These are phyloP conservation scores for Coelastrella sp. DNA, from an alignment of 139 green algal genomes.

Conservation along the genomic window DNA sequence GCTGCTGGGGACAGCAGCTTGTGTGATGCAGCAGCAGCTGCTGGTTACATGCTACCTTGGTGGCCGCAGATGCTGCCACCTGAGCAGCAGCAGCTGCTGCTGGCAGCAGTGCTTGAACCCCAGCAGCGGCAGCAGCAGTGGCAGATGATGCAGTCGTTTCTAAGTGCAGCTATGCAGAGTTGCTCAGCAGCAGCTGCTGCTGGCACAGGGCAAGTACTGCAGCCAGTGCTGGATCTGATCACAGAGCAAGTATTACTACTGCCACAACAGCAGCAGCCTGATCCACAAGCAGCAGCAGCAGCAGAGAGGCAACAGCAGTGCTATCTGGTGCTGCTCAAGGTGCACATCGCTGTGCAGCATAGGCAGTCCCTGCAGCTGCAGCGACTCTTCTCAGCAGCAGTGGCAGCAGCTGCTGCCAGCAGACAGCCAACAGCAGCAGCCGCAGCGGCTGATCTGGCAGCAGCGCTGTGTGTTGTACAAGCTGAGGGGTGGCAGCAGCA, in stretches of 20 bases:
- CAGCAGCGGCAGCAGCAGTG: background rate
- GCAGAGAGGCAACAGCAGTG: background rate
- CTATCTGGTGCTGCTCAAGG: background rate
- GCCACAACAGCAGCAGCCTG: background rate
- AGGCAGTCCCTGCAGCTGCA: conserved; percentile 10
- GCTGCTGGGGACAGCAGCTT: background rate
- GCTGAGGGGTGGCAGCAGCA: conserved; percentile 20
- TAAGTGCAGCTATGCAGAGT: background rate
- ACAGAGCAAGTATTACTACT: background rate
- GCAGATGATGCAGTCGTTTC: background rate
- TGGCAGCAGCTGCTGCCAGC: background rate
- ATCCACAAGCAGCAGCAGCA: background rate
- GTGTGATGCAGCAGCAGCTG: conserved; percentile 26
- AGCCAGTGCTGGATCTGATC: background rate
- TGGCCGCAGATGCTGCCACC: background rate
- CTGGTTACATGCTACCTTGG: conserved; percentile 1
- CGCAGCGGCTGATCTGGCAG: conserved; percentile 26
- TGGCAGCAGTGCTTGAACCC: background rate
- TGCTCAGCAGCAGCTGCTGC: background rate
- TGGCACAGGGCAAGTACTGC: too few species aligned
- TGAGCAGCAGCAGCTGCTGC: conserved; percentile 26
- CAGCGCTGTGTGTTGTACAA: background rate
- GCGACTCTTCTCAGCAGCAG: background rate
- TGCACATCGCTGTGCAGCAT: background rate
- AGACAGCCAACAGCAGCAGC: background rate